Conservation (phyloP, 768 basidiomycete species). For the Boletellus ananas region DNA sequence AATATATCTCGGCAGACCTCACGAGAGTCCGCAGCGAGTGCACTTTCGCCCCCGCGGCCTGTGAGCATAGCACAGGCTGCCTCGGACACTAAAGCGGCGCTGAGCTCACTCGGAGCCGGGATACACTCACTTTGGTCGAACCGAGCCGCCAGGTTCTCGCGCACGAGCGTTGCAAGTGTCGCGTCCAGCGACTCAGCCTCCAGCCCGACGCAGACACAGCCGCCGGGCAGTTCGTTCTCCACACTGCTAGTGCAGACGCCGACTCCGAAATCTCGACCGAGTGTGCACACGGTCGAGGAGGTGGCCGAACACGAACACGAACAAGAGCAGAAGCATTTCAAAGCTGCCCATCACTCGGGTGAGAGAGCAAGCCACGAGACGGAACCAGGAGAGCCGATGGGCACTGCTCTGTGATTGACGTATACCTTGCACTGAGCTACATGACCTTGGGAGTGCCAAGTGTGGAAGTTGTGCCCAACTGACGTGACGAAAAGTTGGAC, state of each 20-base stretch:
- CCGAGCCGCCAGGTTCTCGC: constrained; percentile 39
- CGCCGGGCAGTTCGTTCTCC: background rate
- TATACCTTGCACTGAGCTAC: background rate
- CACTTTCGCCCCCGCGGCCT: constrained; percentile 18
- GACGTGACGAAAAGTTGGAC: too few species aligned
- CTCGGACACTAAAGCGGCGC: constrained; percentile 31
- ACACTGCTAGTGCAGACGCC: constrained; percentile 7
- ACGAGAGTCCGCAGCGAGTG: constrained; percentile 22
- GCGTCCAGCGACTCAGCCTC: constrained; percentile 22
- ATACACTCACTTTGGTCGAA: constrained; percentile 48
- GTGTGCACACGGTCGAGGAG: constrained; percentile 27
- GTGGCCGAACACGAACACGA: constrained; percentile 20
- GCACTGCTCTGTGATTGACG: constrained; percentile 28
- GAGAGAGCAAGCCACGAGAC: constrained; percentile 13
- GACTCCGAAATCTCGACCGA: constrained; percentile 11
- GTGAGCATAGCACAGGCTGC: constrained; percentile 31
- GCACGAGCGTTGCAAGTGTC: constrained; percentile 24
- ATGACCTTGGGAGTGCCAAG: background rate
- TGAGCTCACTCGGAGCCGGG: constrained; percentile 41
- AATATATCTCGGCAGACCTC: constrained; percentile 22
- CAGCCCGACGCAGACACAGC: constrained; percentile 7
- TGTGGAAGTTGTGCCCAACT: too few species aligned
- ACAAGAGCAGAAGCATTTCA: constrained; percentile 13
- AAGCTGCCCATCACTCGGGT: constrained; percentile 1
- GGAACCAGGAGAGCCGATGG: constrained; percentile 18